A percentile compares a stretch with the other conserved stretches of the same genome.
Conservation (phyloP, 208 protist genomes). For the Leishmania turanica region DNA sequence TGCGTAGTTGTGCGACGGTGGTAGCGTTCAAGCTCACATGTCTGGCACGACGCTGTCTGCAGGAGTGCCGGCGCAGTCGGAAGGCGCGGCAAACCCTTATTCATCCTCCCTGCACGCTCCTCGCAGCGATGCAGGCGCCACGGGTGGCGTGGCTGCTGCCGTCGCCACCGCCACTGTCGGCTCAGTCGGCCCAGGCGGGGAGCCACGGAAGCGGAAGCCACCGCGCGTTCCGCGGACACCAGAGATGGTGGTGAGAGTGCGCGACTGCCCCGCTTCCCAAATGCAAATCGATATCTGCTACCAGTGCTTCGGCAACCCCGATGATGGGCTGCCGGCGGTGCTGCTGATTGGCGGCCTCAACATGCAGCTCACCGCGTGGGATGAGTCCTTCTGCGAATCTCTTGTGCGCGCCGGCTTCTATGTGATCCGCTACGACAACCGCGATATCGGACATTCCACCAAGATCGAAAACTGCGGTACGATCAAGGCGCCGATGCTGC, state of each 20-base stretch:
- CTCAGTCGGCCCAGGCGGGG: not conserved
- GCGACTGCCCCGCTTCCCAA: conserved; percentile 52
- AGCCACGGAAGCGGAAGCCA: not conserved
- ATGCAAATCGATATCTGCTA: conserved; percentile 75
- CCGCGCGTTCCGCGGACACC: conserved; percentile 32
- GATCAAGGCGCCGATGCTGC: conserved; percentile 48
- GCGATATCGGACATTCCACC: conserved; percentile 77
- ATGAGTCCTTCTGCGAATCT: conserved; percentile 77
- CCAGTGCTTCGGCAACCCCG: conserved; percentile 72
- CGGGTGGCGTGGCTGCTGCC: not conserved
- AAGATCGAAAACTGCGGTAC: conserved; percentile 60
- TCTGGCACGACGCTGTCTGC: not conserved
- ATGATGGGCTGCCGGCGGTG: conserved; percentile 32
- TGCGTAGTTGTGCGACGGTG: not conserved
- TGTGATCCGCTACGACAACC: conserved; percentile 81
- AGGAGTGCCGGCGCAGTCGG: not conserved
- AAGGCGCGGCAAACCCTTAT: not conserved
- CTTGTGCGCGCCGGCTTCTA: conserved; percentile 67
- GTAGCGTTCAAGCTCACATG: not conserved
- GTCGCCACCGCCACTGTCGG: not conserved
- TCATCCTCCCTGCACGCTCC: not conserved
- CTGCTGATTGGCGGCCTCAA: conserved; percentile 80
- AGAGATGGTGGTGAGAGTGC: conserved; percentile 61
- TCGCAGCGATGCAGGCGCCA: not conserved
- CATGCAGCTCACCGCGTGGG: conserved; percentile 80